Base-by-base conservation (phyloP, 2,329 filamentous ascomycete genomes). In the Allantophomopsis lycopodina region DNA sequence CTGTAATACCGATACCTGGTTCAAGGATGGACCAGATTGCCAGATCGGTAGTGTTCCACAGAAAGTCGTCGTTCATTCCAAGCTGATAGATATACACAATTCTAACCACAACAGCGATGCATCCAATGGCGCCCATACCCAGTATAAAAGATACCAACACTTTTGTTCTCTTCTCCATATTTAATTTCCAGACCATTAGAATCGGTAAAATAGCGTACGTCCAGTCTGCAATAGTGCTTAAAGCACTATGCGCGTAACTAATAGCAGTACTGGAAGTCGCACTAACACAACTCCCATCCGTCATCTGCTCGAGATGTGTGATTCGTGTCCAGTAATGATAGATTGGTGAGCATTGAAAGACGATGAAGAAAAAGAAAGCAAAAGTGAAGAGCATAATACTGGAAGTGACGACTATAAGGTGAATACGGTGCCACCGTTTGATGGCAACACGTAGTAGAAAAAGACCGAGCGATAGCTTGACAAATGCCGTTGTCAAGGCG, bases 21-120 rank as follows among this genome's bases (percentile, higher is more conserved):
- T 73, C 69, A 38, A 72, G 57, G 11, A 72, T 54, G 12, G 66
- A 71, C 69, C 69, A 73, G 7, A 71, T 60, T 61, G 69, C 68
- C 32, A 67, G 62, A 43, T 71, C 60, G 4, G 68, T 71, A 60
- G 68, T 70, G 37, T 30, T 5, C 32, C 32, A 34, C 7, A 34
- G 32, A 12, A 28, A 1, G 14, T 13, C 7, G 37, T 58, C 16
- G 18, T 14, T 28, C 23, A 28, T 28, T 3, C 23, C 23, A 6
- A 28, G 8, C 23, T 28, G 23, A 8, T 28, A 28, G 23, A 28
- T 28, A 28, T 28, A 28, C 23, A 28, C 23, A 6, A 28, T 28
- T 8, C 23, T 28, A 28, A 28, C 23, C 23, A 28, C 4, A 28
- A 28, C 23, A 6, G 7, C 23, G 23, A 28, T 8, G 11, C 23